Evolutionary conservation across 139 green algal species (phyloP), one percentile per base, ranked within the genome.

Genomic region (Eudorina sp.): DNA sequence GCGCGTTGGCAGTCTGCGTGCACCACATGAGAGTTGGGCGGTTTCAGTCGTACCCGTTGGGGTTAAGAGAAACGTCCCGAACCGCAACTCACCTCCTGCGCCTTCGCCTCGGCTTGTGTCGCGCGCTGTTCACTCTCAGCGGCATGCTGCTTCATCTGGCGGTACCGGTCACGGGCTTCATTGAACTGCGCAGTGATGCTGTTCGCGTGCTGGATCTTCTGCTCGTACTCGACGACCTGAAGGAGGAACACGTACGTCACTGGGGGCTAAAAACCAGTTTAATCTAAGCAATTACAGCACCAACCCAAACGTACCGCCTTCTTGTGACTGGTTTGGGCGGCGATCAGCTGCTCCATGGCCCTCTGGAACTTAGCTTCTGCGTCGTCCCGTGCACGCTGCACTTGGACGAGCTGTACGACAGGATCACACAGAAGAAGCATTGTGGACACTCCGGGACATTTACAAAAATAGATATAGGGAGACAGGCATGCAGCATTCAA

Each of bases 301-400:
- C 21, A 46, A 40, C 7, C 23, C 29, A 7, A 1, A 27, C 78
- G 8, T 36, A 88, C 83, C 83, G 77, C 62, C 68, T 88, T 88
- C 38, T 88, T 88, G 66, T 73, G 48, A 21, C 25, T 58, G 3
- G 83, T 88, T 48, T 80, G 68, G 4, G 83, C 51, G 1, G 38
- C 31, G 36, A 88, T 81, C 27, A 88, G 68, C 83, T 88, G 83
- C 34, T 88, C 68, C 83, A 88, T 88, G 48, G 83, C 83, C 68
- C 70, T 80, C 18, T 81, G 55, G 83, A 81, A 80, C 48, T 72
- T 72, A 6, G 83, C 83, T 36, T 81, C 66, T 2, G 34, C 36
- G 51, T 88, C 83, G 11, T 88, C 83, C 1, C 48, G 46, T 2
- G 36, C 68, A 4, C 51, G 36, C 51, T 73, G 48, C 68, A 72